Conservation (phyloP, 345 rosid species). For the Durio zibethinus region DNA sequence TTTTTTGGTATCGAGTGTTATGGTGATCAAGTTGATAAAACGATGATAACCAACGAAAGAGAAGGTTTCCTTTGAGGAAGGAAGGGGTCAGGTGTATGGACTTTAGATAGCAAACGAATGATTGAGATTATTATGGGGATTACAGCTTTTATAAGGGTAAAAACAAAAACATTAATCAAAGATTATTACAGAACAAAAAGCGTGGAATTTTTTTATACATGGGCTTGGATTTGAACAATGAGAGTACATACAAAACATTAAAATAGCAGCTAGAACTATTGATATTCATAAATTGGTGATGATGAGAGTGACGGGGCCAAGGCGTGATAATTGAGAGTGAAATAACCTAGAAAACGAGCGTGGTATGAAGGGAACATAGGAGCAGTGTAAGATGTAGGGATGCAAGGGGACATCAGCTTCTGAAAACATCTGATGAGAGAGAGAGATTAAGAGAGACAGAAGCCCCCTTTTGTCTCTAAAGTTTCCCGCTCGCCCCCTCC, state of each 20-base stretch:
- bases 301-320: slow-evolving; percentile 11
- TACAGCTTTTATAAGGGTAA: slow-evolving; percentile 2
- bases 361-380: slow-evolving; percentile 54
- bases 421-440: slow-evolving; percentile 24
- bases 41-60: not conserved
- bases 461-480: slow-evolving; percentile 27
- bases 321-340: slow-evolving; percentile 27
- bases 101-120: slow-evolving; percentile 27
- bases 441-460: not conserved
- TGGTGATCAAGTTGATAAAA: not conserved
- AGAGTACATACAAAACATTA: not conserved
- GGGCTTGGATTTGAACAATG: not conserved
- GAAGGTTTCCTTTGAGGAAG: not conserved
- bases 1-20: no score
- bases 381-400: slow-evolving; percentile 56
- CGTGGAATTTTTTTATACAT: not conserved
- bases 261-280: not conserved
- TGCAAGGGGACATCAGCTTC: slow-evolving; percentile 55
- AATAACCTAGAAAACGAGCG: slow-evolving; percentile 25
- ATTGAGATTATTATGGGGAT: slow-evolving; percentile 18
- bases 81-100: not conserved
- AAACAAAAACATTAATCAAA: slow-evolving; percentile 15
- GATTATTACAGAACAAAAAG: not conserved
- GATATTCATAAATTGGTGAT: not conserved
- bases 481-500: not conserved